Conservation (phyloP, 345 rosid species). For the Pugionium dolabratum region DNA sequence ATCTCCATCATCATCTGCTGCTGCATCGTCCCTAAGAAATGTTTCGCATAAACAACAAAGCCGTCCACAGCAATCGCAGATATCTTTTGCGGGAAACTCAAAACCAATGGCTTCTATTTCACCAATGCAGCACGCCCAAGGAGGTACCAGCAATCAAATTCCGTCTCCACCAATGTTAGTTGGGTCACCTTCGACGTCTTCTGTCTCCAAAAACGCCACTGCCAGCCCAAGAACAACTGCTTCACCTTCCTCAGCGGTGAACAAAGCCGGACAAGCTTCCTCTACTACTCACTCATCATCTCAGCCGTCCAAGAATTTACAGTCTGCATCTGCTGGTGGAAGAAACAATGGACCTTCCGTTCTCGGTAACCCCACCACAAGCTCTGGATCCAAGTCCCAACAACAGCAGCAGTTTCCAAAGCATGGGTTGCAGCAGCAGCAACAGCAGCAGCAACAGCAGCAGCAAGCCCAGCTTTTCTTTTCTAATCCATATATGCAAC, state of each 20-base stretch:
- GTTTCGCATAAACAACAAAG: slow-evolving; percentile 72
- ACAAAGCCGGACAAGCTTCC: slow-evolving; percentile 68
- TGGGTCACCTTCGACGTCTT: slow-evolving; percentile 83
- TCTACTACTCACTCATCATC: slow-evolving; percentile 54
- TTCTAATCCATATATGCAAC: slow-evolving; percentile 54
- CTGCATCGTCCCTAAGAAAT: slow-evolving; percentile 56
- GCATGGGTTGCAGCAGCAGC: slow-evolving; percentile 23
- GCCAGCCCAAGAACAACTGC: slow-evolving; percentile 86
- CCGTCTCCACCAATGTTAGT: slow-evolving; percentile 41
- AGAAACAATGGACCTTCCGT: slow-evolving; percentile 60
- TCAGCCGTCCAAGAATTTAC: slow-evolving; percentile 69
- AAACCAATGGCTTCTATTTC: slow-evolving; percentile 60
- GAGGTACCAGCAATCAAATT: slow-evolving; percentile 43
- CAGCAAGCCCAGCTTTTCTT: slow-evolving; percentile 63
- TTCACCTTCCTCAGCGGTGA: slow-evolving; percentile 53
- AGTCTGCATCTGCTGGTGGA: slow-evolving; percentile 56
- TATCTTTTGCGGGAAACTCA: slow-evolving; percentile 76
- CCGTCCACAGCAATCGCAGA: slow-evolving; percentile 60
- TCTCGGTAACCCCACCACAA: slow-evolving; percentile 61
- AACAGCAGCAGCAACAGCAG: slow-evolving; percentile 42
- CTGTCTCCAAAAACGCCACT: slow-evolving; percentile 78
- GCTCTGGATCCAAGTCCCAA: slow-evolving; percentile 60
- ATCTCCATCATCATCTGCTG: slow-evolving; percentile 44
- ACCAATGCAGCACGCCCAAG: slow-evolving; percentile 43
- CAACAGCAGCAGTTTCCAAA: slow-evolving; percentile 46